Percentiles rank a stretch among this genome's conserved stretches.
phyloP scores from a whole-genome alignment of 495 filamentous ascomycete species.

The Hypoxylon perforatum region DNA sequence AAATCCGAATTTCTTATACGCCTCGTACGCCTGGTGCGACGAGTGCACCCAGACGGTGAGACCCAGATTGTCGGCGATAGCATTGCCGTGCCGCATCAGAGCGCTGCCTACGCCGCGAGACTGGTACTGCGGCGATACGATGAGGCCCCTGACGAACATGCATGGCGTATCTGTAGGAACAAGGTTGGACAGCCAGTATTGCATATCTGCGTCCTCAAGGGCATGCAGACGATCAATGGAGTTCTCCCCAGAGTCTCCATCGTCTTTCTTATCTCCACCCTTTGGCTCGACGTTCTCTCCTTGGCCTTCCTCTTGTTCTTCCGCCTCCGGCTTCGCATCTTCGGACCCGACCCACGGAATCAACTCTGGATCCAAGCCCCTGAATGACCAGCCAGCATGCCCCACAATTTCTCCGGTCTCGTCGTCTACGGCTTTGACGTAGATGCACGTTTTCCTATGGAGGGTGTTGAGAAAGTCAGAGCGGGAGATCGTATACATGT shows the following conservation, averaged over 20 bases:
- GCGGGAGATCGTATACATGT: conserved; percentile 26
- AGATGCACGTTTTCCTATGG: conserved; percentile 25
- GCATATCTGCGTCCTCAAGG: conserved; percentile 35
- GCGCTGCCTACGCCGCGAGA: conserved; percentile 54
- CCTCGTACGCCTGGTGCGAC: conserved; percentile 40
- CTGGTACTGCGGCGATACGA: conserved; percentile 40
- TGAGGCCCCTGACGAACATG: conserved; percentile 39
- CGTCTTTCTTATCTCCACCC: conserved; percentile 9
- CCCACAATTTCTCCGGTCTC: conserved; percentile 30
- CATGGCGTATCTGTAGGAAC: conserved; percentile 37
- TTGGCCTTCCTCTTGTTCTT: conserved; percentile 4
- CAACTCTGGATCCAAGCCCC: conserved; percentile 16
- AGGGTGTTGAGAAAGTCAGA: conserved; percentile 22
- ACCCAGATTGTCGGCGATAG: conserved; percentile 54
- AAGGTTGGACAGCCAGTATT: conserved; percentile 37
- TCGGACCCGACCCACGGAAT: conserved; percentile 21
- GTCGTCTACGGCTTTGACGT: conserved; percentile 38
- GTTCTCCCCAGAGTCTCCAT: neutral
- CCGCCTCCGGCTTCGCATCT: conserved; percentile 4
- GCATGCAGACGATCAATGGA: conserved; percentile 41
- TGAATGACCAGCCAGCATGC: conserved; percentile 36
- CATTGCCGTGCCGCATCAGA: conserved; percentile 57
- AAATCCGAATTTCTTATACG: conserved; percentile 45
- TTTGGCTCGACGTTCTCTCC: neutral
- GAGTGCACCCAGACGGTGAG: conserved; percentile 46